phyloP scores from a whole-genome alignment of 164 flowering plant genomes.

The Chloranthus sessilifolius region DNA sequence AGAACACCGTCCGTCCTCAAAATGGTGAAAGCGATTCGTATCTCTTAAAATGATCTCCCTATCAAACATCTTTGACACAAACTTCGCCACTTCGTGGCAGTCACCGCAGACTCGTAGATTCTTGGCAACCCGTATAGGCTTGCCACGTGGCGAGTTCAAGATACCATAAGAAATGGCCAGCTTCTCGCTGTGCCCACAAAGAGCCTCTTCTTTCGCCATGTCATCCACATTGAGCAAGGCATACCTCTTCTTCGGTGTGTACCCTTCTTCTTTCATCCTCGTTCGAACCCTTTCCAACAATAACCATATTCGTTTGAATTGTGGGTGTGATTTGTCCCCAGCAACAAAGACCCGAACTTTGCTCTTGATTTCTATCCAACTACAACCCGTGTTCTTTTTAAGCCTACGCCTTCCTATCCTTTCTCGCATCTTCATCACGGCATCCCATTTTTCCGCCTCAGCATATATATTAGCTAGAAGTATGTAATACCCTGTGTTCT shows the following conservation, averaged over 20 bases:
- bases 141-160: constrained; percentile 37
- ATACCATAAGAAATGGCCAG: constrained; percentile 64
- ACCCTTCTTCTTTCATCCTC: constrained; percentile 44
- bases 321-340: constrained; percentile 38
- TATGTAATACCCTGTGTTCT: constrained; percentile 49
- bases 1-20: constrained; percentile 56
- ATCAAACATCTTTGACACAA: constrained; percentile 35
- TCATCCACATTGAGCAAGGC: constrained; percentile 44
- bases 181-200: constrained; percentile 68
- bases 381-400: constrained; percentile 51
- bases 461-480: constrained; percentile 59
- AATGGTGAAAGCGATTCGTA: constrained; percentile 61
- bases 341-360: constrained; percentile 47
- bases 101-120: constrained; percentile 52
- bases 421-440: constrained; percentile 36
- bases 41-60: constrained; percentile 61
- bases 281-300: constrained; percentile 29
- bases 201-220: constrained; percentile 37
- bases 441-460: constrained; percentile 67
- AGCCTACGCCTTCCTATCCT: constrained; percentile 32
- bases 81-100: constrained; percentile 69
- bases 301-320: constrained; percentile 24
- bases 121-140: constrained; percentile 47
- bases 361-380: constrained; percentile 64
- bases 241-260: constrained; percentile 25